phyloP scores from a whole-genome alignment of 306 rosid genomes.

The Aeschynomene evenia region DNA sequence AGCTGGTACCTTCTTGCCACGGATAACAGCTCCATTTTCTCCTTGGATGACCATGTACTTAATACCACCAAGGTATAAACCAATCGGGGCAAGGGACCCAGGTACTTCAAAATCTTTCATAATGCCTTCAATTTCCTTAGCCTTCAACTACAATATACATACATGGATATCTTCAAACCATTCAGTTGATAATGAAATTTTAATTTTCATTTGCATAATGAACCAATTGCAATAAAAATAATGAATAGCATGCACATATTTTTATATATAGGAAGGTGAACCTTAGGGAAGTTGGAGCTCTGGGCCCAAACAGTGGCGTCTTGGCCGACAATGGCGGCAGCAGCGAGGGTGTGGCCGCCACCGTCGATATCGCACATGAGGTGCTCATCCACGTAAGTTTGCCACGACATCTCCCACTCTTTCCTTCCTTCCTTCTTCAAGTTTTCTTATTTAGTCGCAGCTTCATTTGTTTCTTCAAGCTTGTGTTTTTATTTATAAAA shows the following conservation, averaged over 20 bases:
- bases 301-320: slow-evolving; percentile 63
- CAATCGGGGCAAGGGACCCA: slow-evolving; percentile 59
- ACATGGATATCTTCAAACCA: too few relatives aligned
- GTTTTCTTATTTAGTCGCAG: too few relatives aligned
- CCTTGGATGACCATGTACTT: slow-evolving; percentile 73
- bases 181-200: too few relatives aligned
- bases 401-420: slow-evolving; percentile 58
- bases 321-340: slow-evolving; percentile 58
- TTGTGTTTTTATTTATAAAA: too few relatives aligned
- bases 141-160: slow-evolving; percentile 32
- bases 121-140: slow-evolving; percentile 47
- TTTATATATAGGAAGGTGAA: background rate
- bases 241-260: too few relatives aligned
- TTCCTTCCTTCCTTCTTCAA: background rate
- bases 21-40: slow-evolving; percentile 54
- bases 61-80: slow-evolving; percentile 49
- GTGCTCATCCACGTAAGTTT: slow-evolving; percentile 61
- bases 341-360: slow-evolving; percentile 43
- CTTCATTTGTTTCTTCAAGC: too few relatives aligned
- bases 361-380: slow-evolving; percentile 62
- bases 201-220: too few relatives aligned
- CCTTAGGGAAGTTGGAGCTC: slow-evolving; percentile 57
- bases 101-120: slow-evolving; percentile 54
- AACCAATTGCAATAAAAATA: too few relatives aligned
- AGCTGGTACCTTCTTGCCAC: slow-evolving; percentile 57